A percentile compares a stretch with the other conserved stretches of the same genome.
Evolutionary conservation across 2,329 filamentous ascomycete genomes (phyloP).

Genomic region (Aspergillus uvarum): DNA sequence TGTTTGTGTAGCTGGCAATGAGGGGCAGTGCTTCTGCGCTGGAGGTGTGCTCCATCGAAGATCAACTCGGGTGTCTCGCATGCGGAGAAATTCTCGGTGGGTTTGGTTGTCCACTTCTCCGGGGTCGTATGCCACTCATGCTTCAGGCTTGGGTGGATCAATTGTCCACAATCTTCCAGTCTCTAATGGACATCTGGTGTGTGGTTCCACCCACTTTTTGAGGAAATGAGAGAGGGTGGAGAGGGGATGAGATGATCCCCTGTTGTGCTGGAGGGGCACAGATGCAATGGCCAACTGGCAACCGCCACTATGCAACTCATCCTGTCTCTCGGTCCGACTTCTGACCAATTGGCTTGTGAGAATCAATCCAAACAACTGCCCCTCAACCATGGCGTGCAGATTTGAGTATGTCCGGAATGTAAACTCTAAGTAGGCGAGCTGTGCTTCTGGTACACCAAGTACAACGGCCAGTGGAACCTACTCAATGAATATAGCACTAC

Average conservation of each 20-base stretch:
- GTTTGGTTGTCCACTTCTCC: neutral
- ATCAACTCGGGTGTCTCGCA: neutral
- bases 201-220: neutral
- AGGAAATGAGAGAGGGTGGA: neutral
- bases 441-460: too few species aligned
- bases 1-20: neutral
- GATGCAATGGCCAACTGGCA: neutral
- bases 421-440: too few species aligned
- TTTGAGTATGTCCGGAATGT: too few species aligned
- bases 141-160: neutral
- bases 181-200: too few species aligned
- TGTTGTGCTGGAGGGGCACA: neutral
- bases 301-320: neutral
- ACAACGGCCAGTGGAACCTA: too few species aligned
- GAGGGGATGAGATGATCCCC: neutral
- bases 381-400: too few species aligned
- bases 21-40: constrained; percentile 5
- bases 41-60: neutral
- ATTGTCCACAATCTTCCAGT: neutral
- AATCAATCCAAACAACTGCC: too few species aligned
- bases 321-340: too few species aligned
- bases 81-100: constrained; percentile 11
- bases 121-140: neutral
- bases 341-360: too few species aligned
- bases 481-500: too few species aligned